Evolutionary conservation across 2,329 filamentous ascomycete species (phyloP), one percentile per base, ranked within the genome.

Genomic region (Cordyceps javanica): DNA sequence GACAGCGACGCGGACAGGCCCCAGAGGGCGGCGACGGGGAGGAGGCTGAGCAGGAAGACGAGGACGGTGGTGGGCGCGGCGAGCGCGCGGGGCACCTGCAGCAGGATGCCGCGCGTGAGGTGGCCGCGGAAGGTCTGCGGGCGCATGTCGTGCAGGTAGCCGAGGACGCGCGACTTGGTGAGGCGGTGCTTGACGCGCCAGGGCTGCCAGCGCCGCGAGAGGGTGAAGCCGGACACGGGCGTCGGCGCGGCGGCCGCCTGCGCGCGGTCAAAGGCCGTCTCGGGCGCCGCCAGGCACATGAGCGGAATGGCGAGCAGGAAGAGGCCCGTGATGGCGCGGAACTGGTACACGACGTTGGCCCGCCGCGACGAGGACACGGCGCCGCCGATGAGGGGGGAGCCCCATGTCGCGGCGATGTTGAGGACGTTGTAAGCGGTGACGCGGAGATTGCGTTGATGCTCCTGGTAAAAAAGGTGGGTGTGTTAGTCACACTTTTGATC

Each of bases 361-460:
- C 65, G 61, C 51, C 70, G 69, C 0, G 79, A 79, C 38, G 76
- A 10, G 23, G 54, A 41, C 13, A 56, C 71, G 23, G 77, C 71
- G 2, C 82, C 81, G 19, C 80, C 79, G 5, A 84, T 63, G 4
- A 85, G 69, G 0, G 82, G 82, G 0, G 76, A 71, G 36, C 81
- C 80, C 77, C 81, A 82, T 1, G 76, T 81, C 5, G 76, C 75
- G 10, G 74, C 68, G 10, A 78, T 67, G 23, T 71, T 72, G 3
- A 80, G 66, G 13, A 76, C 63, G 55, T 77, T 74, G 65, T 78
- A 75, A 13, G 78, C 67, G 3, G 77, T 70, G 6, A 79, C 70
- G 16, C 77, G 75, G 2, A 69, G 50, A 19, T 71, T 70, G 49
- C 79, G 75, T 65, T 85, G 75, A 61, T 85, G 81, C 61, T 82